Evolutionary conservation across 129 eudicot genomes (phyloP).

Genomic region (Arctium minus): DNA sequence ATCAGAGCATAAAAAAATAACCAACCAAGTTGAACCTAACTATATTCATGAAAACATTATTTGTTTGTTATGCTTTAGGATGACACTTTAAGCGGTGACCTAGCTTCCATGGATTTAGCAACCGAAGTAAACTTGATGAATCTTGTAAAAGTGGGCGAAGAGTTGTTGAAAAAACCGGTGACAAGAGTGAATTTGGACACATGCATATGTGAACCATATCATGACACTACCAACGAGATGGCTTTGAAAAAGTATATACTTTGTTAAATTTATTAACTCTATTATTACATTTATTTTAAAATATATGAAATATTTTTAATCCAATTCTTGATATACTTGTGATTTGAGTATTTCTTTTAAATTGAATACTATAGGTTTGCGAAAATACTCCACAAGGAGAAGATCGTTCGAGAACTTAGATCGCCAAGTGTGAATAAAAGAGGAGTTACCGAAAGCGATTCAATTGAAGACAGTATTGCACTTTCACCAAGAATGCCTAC

Average conservation of each 20-base stretch:
- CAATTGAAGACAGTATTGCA: background rate
- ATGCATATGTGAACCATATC: slow-evolving; percentile 22
- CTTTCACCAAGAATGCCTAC: background rate
- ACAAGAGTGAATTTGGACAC: slow-evolving; percentile 35
- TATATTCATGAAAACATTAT: background rate
- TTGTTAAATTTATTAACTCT: background rate
- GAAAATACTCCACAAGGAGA: slow-evolving; percentile 40
- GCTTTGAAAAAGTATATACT: slow-evolving; percentile 36
- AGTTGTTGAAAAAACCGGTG: slow-evolving; percentile 45
- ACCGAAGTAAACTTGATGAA: slow-evolving; percentile 38
- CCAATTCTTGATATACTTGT: too few species aligned
- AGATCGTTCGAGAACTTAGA: slow-evolving; percentile 20
- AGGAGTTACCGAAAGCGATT: background rate
- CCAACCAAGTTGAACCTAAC: too few species aligned
- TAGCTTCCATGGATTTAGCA: slow-evolving; percentile 38
- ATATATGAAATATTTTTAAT: background rate
- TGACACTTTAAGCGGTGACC: slow-evolving; percentile 41
- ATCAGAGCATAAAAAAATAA: too few species aligned
- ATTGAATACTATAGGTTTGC: slow-evolving; percentile 33
- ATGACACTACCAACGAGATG: slow-evolving; percentile 40
- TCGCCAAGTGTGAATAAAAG: slow-evolving; percentile 9
- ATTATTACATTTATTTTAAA: background rate
- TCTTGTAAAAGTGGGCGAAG: slow-evolving; percentile 41
- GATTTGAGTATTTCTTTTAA: background rate
- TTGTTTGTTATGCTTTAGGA: slow-evolving; percentile 29